A percentile compares a stretch with the other conserved stretches of the same genome.
Conservation (phyloP, 2,329 filamentous ascomycete genomes). For the Mycocentrospora acerina region DNA sequence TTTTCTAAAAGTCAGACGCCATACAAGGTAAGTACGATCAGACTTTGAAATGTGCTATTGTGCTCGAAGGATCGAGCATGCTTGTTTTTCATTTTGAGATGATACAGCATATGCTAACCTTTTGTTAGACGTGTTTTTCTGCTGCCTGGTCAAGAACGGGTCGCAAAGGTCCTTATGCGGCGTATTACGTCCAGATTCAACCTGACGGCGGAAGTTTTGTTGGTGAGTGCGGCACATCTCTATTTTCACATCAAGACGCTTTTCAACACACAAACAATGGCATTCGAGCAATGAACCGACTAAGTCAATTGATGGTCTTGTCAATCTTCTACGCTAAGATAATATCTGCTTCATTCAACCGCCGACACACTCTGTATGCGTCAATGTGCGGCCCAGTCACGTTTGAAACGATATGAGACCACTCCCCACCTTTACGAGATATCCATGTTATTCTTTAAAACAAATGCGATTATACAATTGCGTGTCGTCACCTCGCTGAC, state of each 20-base stretch:
- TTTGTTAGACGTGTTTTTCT: conserved; percentile 70
- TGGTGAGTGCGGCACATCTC: conserved; percentile 53
- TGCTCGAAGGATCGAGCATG: not conserved
- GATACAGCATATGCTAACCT: conserved; percentile 20
- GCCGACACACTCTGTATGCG: too few relatives aligned
- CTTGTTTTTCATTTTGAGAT: not conserved
- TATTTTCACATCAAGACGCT: not conserved
- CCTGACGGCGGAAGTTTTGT: conserved; percentile 68
- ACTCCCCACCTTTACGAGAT: too few relatives aligned
- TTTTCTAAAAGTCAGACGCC: conserved; percentile 84
- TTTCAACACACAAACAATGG: not conserved
- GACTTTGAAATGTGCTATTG: not conserved
- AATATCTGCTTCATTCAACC: too few relatives aligned
- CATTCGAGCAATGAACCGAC: too few relatives aligned
- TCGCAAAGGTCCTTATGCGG: conserved; percentile 66
- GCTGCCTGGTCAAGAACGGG: conserved; percentile 87
- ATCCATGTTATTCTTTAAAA: too few relatives aligned
- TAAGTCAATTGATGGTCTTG: not conserved
- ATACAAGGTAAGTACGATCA: conserved; percentile 67
- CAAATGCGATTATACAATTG: too few relatives aligned
- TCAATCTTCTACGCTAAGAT: too few relatives aligned
- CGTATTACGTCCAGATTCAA: conserved; percentile 84
- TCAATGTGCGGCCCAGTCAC: too few relatives aligned
- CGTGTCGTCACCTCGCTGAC: conserved; percentile 13
- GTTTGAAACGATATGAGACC: too few relatives aligned